A percentile compares a stretch with the other conserved stretches of the same genome.
These are phyloP conservation scores for Coelastrella sp. DNA, from an alignment of 139 green algal genomes.

Conservation along the genomic window DNA sequence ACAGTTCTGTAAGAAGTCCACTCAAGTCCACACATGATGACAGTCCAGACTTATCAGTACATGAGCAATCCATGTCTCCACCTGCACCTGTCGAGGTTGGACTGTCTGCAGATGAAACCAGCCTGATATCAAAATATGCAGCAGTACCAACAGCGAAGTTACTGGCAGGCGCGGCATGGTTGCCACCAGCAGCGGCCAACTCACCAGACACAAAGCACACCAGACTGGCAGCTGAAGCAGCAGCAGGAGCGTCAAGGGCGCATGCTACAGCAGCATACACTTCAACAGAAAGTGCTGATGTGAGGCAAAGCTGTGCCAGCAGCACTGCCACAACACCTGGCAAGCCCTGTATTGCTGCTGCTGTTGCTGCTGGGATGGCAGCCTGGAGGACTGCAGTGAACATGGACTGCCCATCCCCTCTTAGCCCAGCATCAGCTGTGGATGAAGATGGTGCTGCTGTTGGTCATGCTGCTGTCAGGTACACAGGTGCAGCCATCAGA, in stretches of 20 bases:
- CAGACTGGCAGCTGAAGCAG: not conserved
- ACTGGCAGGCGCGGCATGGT: not conserved
- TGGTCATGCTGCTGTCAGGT: not conserved
- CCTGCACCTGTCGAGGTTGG: not conserved
- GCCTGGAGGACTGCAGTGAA: not conserved
- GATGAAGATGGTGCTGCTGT: not conserved
- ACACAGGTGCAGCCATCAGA: not conserved
- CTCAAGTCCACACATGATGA: not conserved
- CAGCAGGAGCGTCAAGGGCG: not conserved
- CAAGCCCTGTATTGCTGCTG: not conserved
- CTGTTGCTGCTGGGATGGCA: not conserved
- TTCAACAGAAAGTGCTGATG: not conserved
- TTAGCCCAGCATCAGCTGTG: not conserved
- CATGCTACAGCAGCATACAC: not conserved
- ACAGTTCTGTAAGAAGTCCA: not conserved
- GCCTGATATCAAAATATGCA: conserved; percentile 5
- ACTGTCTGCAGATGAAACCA: not conserved
- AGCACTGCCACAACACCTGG: not conserved
- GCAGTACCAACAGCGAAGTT: not conserved
- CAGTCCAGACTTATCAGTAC: not conserved
- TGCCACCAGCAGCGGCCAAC: not conserved
- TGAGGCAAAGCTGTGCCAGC: not conserved
- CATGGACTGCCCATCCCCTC: not conserved
- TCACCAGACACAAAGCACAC: conserved; percentile 23
- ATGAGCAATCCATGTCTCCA: not conserved